Conservation (phyloP, 768 basidiomycete species). For the Lentinula guzmanii region DNA sequence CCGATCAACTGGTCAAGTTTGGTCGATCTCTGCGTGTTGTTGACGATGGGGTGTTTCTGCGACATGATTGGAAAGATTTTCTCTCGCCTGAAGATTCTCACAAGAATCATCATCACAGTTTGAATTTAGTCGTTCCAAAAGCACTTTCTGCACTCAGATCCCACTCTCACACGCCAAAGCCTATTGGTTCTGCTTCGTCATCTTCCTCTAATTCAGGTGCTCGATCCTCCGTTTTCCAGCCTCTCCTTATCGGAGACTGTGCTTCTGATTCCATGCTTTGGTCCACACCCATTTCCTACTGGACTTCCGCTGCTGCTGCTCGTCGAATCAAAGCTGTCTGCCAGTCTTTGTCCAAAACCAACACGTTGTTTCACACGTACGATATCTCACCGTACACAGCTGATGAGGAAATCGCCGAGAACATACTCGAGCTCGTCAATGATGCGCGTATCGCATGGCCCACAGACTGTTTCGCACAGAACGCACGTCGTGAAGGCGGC, state of each 20-base stretch:
- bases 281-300: conserved; percentile 52
- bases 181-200: conserved; percentile 9
- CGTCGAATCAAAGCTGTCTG: conserved; percentile 71
- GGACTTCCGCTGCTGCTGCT: conserved; percentile 56
- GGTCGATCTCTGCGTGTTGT: conserved; percentile 48
- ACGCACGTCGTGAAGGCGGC: conserved; percentile 44
- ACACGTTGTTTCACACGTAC: conserved; percentile 58
- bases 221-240: conserved; percentile 33
- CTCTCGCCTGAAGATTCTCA: conserved; percentile 31
- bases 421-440: conserved; percentile 67
- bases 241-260: conserved; percentile 73
- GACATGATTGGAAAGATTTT: conserved; percentile 48
- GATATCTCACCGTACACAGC: conserved; percentile 60
- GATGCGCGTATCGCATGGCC: conserved; percentile 77
- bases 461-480: conserved; percentile 55
- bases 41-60: conserved; percentile 69
- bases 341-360: conserved; percentile 60
- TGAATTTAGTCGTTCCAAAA: conserved; percentile 14
- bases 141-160: conserved; percentile 19
- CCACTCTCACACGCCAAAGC: conserved; percentile 18
- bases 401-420: conserved; percentile 61
- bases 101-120: conserved; percentile 17
- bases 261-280: conserved; percentile 60
- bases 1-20: conserved; percentile 50
- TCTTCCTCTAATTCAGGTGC: conserved; percentile 16